These are phyloP conservation scores for Rhizophlyctis rosea DNA, from an alignment of 192 early-diverging fungal species.

Conservation along the genomic window DNA sequence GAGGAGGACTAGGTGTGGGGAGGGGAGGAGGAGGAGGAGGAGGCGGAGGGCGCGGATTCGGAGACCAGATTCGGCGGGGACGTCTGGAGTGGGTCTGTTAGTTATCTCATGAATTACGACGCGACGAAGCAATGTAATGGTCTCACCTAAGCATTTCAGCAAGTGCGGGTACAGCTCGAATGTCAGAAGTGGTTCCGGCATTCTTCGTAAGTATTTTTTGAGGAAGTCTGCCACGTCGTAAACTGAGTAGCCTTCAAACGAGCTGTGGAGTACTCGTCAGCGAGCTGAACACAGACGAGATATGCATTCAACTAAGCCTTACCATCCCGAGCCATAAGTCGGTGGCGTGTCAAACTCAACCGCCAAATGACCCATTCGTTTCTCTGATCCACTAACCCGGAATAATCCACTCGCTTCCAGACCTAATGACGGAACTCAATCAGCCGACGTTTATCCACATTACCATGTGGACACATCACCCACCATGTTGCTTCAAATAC, in stretches of 20 bases:
- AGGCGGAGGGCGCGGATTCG: conserved; percentile 40
- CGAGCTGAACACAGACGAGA: background rate
- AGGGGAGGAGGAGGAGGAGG: conserved; percentile 47
- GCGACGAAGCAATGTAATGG: background rate
- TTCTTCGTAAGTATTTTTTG: conserved; percentile 42
- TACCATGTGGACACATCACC: background rate
- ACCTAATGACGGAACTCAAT: conserved; percentile 13
- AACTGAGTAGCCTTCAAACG: conserved; percentile 45
- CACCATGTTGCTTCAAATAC: conserved; percentile 25
- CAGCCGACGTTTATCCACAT: too few relatives aligned
- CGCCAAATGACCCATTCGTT: conserved; percentile 39
- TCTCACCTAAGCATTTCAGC: conserved; percentile 39
- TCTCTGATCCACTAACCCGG: conserved; percentile 48
- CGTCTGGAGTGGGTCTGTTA: conserved; percentile 15
- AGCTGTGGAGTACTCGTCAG: too few relatives aligned
- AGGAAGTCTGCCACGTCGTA: conserved; percentile 52
- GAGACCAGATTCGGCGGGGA: conserved; percentile 36
- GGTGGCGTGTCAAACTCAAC: conserved; percentile 40
- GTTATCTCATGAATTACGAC: background rate
- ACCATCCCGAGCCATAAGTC: conserved; percentile 35
- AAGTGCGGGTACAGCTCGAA: conserved; percentile 42
- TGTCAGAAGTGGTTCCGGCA: conserved; percentile 51
- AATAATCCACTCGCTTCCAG: conserved; percentile 41
- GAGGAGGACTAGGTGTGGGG: conserved; percentile 39
- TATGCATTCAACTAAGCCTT: background rate